Evolutionary conservation across 768 basidiomycete species (phyloP), one percentile per base, ranked within the genome.

Genomic region (Crassisporium funariophilum): DNA sequence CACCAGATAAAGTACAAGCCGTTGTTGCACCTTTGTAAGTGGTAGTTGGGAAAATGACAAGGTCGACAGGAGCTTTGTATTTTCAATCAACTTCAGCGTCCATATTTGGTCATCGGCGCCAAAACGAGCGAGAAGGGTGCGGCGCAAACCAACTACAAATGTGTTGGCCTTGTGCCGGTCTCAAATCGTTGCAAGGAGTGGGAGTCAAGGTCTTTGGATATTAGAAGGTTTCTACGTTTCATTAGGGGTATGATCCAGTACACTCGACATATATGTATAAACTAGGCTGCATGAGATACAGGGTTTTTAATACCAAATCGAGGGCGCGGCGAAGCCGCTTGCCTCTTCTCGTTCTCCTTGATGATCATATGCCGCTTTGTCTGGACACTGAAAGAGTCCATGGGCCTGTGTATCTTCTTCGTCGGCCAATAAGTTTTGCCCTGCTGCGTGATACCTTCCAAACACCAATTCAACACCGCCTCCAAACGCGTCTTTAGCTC

Each of bases 401-500:
- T 31, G n/a, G 29, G 29, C n/a, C 29, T 2, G n/a, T n/a, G 10
- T 2, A 5, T 31, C 29, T n/a, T 5, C n/a, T 5, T 31, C 5
- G 29, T n/a, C 29, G 5, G 29, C 29, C n/a, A 31, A 31, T 5
- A 46, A 27, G n/a, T 46, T 22, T n/a, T 33, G 37, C 27, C n/a
- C n/a, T 41, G 33, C 44, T 50, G 55, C 19, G 76, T 74, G 42
- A 81, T 48, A 20, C 70, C 67, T 45, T 70, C 60, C 50, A 89
- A 65, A 49, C 68, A 73, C 73, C 81, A 84, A 39, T 91, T 84
- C 57, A 95, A 74, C 11, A 75, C 83, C 25, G 60, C 58, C 67
- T 95, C 91, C 5, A 84, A 70, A 20, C 85, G 68, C 10, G 60
- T 60, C 61, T 92, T 90, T 35, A 91, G 57, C 12, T 60, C 66